These are phyloP conservation scores for Saccharomyces jurei DNA, from an alignment of 805 yeast genomes.

Conservation along the genomic window DNA sequence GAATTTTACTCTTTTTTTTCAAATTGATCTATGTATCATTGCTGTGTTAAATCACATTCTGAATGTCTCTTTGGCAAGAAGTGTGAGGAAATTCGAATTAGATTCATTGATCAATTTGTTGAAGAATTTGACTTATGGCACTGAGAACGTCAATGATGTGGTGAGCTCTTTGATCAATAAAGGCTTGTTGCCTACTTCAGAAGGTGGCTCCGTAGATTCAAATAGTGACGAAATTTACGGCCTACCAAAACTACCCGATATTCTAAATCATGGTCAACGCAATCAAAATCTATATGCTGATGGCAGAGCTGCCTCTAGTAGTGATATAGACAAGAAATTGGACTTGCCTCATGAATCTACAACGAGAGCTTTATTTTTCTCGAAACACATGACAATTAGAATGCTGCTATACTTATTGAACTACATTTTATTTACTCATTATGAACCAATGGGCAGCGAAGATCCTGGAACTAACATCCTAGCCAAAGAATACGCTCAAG, in stretches of 20 bases:
- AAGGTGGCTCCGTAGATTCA: conserved; percentile 23
- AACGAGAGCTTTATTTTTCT: conserved; percentile 34
- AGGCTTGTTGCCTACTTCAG: conserved; percentile 27
- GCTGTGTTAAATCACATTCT: conserved; percentile 28
- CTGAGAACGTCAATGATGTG: conserved; percentile 23
- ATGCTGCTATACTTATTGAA: conserved; percentile 44
- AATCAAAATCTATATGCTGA: conserved; percentile 1
- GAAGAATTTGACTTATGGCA: conserved; percentile 29
- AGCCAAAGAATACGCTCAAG: conserved; percentile 36
- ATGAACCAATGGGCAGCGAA: conserved; percentile 35
- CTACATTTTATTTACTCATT: conserved; percentile 40
- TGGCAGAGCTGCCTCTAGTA: neutral
- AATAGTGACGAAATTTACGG: conserved; percentile 29
- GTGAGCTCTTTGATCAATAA: conserved; percentile 22
- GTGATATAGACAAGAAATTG: conserved; percentile 26
- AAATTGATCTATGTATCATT: conserved; percentile 37
- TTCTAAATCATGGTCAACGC: conserved; percentile 13
- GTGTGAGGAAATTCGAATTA: conserved; percentile 36
- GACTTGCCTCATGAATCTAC: conserved; percentile 35
- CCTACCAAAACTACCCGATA: conserved; percentile 26
- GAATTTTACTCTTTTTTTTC: conserved; percentile 40
- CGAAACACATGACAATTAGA: conserved; percentile 35
- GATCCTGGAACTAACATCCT: conserved; percentile 29
- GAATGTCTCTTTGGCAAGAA: conserved; percentile 31
- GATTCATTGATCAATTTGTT: conserved; percentile 32